Conservation (phyloP, 495 filamentous ascomycete genomes). For the Trypethelium eluteriae region DNA sequence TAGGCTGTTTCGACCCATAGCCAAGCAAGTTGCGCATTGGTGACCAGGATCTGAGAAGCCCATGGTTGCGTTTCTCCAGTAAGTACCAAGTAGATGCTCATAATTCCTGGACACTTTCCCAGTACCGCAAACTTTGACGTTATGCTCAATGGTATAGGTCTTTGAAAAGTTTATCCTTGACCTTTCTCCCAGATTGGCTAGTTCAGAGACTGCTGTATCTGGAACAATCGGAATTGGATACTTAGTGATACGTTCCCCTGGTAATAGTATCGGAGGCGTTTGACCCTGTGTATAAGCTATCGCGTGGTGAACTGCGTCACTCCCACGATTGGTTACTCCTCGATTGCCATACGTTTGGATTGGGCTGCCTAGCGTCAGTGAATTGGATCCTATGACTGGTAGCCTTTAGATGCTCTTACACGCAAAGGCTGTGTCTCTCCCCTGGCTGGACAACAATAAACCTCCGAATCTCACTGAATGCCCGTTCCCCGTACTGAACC, state of each 20-base stretch:
- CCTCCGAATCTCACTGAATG: neutral
- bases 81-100: neutral
- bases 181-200: neutral
- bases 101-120: neutral
- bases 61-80: neutral
- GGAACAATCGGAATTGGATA: neutral
- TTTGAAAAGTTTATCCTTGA: slow-evolving; percentile 9
- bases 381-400: too few relatives aligned
- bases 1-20: neutral
- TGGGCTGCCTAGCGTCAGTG: neutral
- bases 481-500: slow-evolving; percentile 2
- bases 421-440: neutral
- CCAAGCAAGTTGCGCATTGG: neutral
- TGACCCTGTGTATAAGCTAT: neutral
- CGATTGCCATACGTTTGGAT: neutral
- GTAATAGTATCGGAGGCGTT: neutral
- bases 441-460: neutral
- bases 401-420: neutral
- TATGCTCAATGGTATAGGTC: slow-evolving; percentile 1
- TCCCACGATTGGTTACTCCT: neutral
- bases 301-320: neutral
- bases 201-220: neutral
- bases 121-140: neutral
- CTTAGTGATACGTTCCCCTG: neutral
- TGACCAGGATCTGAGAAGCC: neutral